These are phyloP conservation scores for Zoysia pacifica DNA, from an alignment of 176 grass and related monocot genomes.

Conservation along the genomic window DNA sequence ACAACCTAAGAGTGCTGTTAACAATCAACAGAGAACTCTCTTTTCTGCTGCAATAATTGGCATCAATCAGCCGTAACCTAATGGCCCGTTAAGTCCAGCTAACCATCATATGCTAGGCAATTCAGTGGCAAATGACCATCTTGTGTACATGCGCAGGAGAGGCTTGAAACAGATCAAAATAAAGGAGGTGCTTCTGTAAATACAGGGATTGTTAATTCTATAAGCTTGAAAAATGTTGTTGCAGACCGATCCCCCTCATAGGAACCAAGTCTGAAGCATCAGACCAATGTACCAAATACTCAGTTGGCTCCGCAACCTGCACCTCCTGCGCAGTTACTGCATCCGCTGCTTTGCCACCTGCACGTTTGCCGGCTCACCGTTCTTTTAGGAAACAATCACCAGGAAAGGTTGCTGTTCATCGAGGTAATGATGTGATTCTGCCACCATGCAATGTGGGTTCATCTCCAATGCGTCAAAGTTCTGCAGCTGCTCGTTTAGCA, in stretches of 20 bases:
- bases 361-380: neutral
- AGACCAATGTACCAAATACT: constrained; percentile 19
- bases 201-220: constrained; percentile 36
- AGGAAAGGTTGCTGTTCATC: constrained; percentile 23
- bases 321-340: constrained; percentile 32
- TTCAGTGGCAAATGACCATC: constrained; percentile 59
- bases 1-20: constrained; percentile 42
- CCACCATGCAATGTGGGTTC: constrained; percentile 21
- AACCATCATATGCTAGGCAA: constrained; percentile 40
- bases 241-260: constrained; percentile 14
- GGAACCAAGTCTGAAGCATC: constrained; percentile 45
- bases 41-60: constrained; percentile 43
- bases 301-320: constrained; percentile 9
- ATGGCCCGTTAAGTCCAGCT: constrained; percentile 44
- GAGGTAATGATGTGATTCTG: constrained; percentile 34
- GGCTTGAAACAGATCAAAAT: constrained; percentile 71
- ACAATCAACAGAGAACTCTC: constrained; percentile 32
- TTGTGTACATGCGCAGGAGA: constrained; percentile 89
- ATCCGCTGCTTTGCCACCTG: constrained; percentile 31
- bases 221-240: constrained; percentile 45
- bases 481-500: constrained; percentile 28
- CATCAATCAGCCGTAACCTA: constrained; percentile 58
- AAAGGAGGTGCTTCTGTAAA: constrained; percentile 48
- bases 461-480: constrained; percentile 26
- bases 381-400: constrained; percentile 38